Evolutionary conservation across 768 basidiomycete species (phyloP).

Genomic region (Tephrocybe sp.): DNA sequence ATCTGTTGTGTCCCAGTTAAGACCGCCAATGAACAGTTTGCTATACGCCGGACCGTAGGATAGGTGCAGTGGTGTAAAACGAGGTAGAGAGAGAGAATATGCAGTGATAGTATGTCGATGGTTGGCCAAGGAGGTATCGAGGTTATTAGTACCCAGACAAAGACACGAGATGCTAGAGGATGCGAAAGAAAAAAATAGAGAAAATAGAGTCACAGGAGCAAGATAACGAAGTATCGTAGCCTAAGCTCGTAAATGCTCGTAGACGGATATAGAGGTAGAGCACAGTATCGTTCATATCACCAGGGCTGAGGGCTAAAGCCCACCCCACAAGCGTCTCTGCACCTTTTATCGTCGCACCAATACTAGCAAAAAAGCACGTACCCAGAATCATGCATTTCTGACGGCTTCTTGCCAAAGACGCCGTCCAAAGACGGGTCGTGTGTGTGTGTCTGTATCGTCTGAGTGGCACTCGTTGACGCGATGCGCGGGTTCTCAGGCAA

Average conservation of each 20-base stretch:
- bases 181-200: constrained; percentile 16
- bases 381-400: constrained; percentile 84
- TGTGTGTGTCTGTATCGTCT: constrained; percentile 27
- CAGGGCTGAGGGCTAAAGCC: too few relatives aligned
- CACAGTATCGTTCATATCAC: constrained; percentile 13
- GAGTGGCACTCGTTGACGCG: constrained; percentile 12
- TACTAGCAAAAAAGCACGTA: constrained; percentile 48
- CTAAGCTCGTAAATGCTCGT: constrained; percentile 25
- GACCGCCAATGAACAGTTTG: constrained; percentile 90
- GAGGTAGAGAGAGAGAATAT: constrained; percentile 19
- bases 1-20: constrained; percentile 92
- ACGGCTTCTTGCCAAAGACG: constrained; percentile 59
- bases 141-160: constrained; percentile 26
- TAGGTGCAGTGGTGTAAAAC: constrained; percentile 22
- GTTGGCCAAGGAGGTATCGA: constrained; percentile 22
- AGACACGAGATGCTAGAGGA: constrained; percentile 13
- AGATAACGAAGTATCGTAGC: constrained; percentile 34
- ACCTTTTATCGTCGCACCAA: background rate
- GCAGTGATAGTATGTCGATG: constrained; percentile 26
- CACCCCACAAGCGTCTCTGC: too few relatives aligned
- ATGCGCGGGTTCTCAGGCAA: constrained; percentile 25
- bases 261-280: constrained; percentile 18
- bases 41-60: constrained; percentile 42
- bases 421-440: constrained; percentile 34
- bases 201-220: constrained; percentile 22